Percentiles rank a stretch among this genome's conserved stretches.
Conservation (phyloP, 163 green algal species). For the Coccomyxa subellipsoidea region DNA sequence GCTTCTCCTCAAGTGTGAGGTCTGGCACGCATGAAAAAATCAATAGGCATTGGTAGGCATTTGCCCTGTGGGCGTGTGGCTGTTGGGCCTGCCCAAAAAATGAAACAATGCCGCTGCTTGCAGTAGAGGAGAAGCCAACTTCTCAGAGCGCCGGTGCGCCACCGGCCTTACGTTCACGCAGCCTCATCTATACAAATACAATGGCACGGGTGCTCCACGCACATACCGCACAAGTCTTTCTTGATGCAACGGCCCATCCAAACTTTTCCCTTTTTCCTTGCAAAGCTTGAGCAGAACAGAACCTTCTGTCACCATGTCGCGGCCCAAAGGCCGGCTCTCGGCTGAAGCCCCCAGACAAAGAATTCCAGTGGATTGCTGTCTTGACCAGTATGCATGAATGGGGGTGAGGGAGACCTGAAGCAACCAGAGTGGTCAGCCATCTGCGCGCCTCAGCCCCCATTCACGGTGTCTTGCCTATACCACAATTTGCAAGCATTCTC, state of each 20-base stretch:
- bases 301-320: neutral
- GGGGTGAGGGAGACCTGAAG: neutral
- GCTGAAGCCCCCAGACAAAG: no score
- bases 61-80: neutral
- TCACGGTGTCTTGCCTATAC: no score
- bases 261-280: neutral
- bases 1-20: neutral
- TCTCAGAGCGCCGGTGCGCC: no score
- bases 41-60: neutral
- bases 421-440: neutral
- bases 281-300: neutral
- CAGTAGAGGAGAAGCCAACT: no score
- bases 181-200: neutral
- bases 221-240: no score
- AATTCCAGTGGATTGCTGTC: neutral
- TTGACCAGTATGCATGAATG: neutral
- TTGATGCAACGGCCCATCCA: neutral
- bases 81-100: neutral
- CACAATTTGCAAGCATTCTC: no score
- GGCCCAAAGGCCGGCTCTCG: neutral
- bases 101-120: neutral
- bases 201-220: neutral
- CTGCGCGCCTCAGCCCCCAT: neutral
- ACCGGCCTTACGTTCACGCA: neutral
- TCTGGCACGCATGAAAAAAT: neutral